These are phyloP conservation scores for Penicillium sp. DNA, from an alignment of 2,329 filamentous ascomycete species.

Conservation along the genomic window DNA sequence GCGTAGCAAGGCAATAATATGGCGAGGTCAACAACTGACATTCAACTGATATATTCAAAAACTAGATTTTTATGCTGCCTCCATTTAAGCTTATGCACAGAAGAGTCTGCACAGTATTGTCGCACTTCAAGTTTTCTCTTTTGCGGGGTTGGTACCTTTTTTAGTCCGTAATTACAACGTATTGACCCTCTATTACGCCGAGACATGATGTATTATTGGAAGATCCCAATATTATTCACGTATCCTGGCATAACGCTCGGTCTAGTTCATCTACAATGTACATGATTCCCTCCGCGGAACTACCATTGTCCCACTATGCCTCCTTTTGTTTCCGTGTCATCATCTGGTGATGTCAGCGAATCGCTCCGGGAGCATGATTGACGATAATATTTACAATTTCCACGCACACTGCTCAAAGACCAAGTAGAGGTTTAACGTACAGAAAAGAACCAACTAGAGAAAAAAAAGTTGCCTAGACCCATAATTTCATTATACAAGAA, in stretches of 20 bases:
- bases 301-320: not conserved
- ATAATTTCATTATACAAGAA: not conserved
- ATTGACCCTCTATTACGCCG: not conserved
- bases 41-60: not conserved
- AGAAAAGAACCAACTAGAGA: not conserved
- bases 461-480: not conserved
- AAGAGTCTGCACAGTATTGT: not conserved
- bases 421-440: not conserved
- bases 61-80: not conserved
- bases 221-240: not conserved
- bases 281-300: not conserved
- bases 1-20: not conserved
- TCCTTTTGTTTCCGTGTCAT: not conserved
- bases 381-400: not conserved
- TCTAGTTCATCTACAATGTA: not conserved
- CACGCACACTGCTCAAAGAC: not conserved
- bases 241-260: not conserved
- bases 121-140: not conserved
- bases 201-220: not conserved
- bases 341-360: not conserved
- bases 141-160: not conserved
- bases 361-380: not conserved
- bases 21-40: not conserved
- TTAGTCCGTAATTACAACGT: not conserved
- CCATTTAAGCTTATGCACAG: not conserved